Base-by-base conservation (phyloP, 768 basidiomycete species). In the Tylopilus sp. region DNA sequence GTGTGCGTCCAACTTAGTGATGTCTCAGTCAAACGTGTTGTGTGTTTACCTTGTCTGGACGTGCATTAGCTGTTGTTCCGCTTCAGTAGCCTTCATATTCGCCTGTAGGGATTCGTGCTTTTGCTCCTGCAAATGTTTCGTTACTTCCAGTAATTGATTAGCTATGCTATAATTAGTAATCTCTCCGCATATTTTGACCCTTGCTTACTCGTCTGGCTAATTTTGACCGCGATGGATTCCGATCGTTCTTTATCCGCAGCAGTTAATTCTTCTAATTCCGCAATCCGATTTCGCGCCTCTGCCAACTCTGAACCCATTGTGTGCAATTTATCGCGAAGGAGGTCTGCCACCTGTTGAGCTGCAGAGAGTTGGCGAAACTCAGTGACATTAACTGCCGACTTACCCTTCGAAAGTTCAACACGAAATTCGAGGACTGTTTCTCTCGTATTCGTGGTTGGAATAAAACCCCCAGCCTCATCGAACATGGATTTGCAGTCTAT, bases 301-400 rank as follows among this genome's bases (percentile, higher is more conserved):
- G 70, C 63, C 3, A 79, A 57, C 35, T 78, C 75, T 6, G 70
- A 60, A 12, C 74, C 71, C 54, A 76, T 69, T 18, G 62, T 63
- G 36, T 75, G 69, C 4, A 79, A 60, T 51, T 75, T 74, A 44
- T 77, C 75, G 13, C 77, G 76, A 6, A 78, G 68, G n/a, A 79
- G 57, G 44, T 78, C 75, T 25, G 72, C 68, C 35, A 79, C 77
- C 62, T 79, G 75, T 50, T 75, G 70, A n/a, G 75, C 77, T 79
- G 33, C 40, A 47, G 50, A 51, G 53, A 50, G 44, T 55, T 53
- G 39, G 44, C 31, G 30, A 17, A 31, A 28, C 40, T 35, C 7
- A 35, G 28, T 40, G 21, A 23, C 40, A 33, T 10, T 40, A 35
- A 52, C 44, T 5, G 21, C 22, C 12, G 30, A 57, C 66, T 13